phyloP scores from a whole-genome alignment of 345 rosid species.

The Eucalyptus grandis region DNA sequence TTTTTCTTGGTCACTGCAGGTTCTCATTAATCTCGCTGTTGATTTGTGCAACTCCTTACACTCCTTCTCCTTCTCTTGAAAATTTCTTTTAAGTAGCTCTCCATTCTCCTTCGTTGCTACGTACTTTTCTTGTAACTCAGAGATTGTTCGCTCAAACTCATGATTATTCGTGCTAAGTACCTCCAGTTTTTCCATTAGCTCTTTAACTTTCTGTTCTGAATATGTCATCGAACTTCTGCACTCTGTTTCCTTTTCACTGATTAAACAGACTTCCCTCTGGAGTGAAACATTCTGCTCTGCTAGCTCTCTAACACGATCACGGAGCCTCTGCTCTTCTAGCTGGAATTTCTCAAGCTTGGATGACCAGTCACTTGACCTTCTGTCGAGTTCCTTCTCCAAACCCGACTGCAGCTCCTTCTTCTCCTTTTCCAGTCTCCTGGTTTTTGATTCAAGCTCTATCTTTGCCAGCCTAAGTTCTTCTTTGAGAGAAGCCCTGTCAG shows the following conservation, averaged over 20 bases:
- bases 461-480: conserved; percentile 47
- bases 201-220: conserved; percentile 52
- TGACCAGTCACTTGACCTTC: conserved; percentile 94
- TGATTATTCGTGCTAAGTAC: conserved; percentile 38
- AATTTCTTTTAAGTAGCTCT: conserved; percentile 42
- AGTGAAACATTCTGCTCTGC: conserved; percentile 95
- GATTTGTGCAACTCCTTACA: conserved; percentile 87
- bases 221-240: conserved; percentile 35
- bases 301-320: conserved; percentile 90
- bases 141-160: conserved; percentile 32
- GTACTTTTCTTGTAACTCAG: conserved; percentile 44
- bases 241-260: conserved; percentile 63
- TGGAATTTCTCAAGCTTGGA: conserved; percentile 73
- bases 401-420: conserved; percentile 66
- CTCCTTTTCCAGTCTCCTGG: conserved; percentile 62
- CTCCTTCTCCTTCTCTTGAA: conserved; percentile 84
- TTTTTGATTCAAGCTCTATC: conserved; percentile 42
- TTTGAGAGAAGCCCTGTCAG: conserved; percentile 51
- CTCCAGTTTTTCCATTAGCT: conserved; percentile 40
- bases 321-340: conserved; percentile 81
- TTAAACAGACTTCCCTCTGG: conserved; percentile 69
- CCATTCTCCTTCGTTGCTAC: conserved; percentile 36
- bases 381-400: conserved; percentile 90
- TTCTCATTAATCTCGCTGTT: conserved; percentile 47
- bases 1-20: conserved; percentile 79